Evolutionary conservation across 1,284 basidiomycete species (phyloP).

Genomic region (Ustilago curta): DNA sequence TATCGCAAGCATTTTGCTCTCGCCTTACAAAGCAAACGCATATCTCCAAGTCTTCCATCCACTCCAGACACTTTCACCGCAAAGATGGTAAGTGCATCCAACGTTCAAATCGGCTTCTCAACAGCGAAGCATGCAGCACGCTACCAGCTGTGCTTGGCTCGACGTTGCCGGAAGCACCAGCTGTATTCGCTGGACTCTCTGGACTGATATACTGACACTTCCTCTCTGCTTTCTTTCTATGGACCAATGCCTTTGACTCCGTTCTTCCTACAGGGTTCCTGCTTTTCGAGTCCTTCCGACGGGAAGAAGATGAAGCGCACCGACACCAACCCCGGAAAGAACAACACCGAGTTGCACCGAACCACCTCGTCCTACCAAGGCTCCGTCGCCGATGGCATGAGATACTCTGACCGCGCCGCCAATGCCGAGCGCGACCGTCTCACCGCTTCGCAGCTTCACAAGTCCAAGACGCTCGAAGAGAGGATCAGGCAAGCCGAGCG

Average conservation of each 20-base stretch:
- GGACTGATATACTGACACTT: constrained; percentile 4
- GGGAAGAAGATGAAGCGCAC: constrained; percentile 68
- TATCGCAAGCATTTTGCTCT: constrained; percentile 2
- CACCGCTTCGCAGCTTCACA: constrained; percentile 68
- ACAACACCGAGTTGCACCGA: constrained; percentile 67
- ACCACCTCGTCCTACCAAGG: constrained; percentile 69
- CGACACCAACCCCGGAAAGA: constrained; percentile 64
- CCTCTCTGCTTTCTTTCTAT: neutral
- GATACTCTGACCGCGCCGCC: constrained; percentile 66
- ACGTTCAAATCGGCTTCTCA: neutral
- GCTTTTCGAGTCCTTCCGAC: constrained; percentile 59
- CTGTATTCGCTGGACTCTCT: too few species aligned
- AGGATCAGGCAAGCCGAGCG: constrained; percentile 65
- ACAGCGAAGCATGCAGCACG: neutral
- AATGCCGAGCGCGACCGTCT: constrained; percentile 56
- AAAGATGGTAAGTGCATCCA: constrained; percentile 36
- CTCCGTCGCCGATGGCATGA: constrained; percentile 66
- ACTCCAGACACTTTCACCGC: constrained; percentile 6
- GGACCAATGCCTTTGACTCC: neutral
- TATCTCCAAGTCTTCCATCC: neutral
- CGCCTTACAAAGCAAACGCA: neutral
- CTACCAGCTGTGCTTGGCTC: too few species aligned
- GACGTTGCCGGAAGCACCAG: neutral
- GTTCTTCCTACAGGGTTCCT: constrained; percentile 50
- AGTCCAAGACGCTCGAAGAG: constrained; percentile 68